phyloP scores from a whole-genome alignment of 257 asterid species.

The Solanum ahanhuiri region DNA sequence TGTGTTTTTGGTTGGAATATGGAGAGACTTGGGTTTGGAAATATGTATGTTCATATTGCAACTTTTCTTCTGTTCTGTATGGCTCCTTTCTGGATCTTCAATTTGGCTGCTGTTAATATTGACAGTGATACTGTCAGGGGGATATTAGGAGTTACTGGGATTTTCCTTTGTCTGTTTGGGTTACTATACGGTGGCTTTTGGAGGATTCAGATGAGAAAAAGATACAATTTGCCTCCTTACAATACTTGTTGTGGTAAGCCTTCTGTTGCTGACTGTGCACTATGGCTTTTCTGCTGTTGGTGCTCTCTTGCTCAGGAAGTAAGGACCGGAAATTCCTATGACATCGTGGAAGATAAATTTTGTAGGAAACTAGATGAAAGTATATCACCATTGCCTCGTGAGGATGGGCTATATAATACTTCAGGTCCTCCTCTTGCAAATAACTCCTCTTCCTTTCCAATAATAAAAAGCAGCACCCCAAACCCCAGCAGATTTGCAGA shows the following conservation, averaged over 20 bases:
- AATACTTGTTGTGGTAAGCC: slow-evolving; percentile 50
- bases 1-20: slow-evolving; percentile 95
- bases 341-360: slow-evolving; percentile 58
- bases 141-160: no score
- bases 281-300: slow-evolving; percentile 88
- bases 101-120: slow-evolving; percentile 68
- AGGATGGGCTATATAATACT: slow-evolving; percentile 34
- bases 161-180: slow-evolving; percentile 73
- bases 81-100: slow-evolving; percentile 87
- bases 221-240: slow-evolving; percentile 60
- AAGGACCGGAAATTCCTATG: slow-evolving; percentile 69
- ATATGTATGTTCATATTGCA: slow-evolving; percentile 82
- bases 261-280: slow-evolving; percentile 50
- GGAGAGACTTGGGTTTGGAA: slow-evolving; percentile 90
- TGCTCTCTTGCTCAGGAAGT: slow-evolving; percentile 86
- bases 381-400: slow-evolving; percentile 53
- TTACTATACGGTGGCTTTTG: slow-evolving; percentile 86
- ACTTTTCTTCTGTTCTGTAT: slow-evolving; percentile 70
- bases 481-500: slow-evolving; percentile 33
- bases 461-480: slow-evolving; percentile 15
- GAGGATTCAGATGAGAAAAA: slow-evolving; percentile 88
- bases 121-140: no score
- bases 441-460: slow-evolving; percentile 14
- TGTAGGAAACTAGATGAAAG: slow-evolving; percentile 22
- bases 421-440: slow-evolving; percentile 14